phyloP scores from a whole-genome alignment of 2,329 filamentous ascomycete species.

The Verticillium klebahnii region DNA sequence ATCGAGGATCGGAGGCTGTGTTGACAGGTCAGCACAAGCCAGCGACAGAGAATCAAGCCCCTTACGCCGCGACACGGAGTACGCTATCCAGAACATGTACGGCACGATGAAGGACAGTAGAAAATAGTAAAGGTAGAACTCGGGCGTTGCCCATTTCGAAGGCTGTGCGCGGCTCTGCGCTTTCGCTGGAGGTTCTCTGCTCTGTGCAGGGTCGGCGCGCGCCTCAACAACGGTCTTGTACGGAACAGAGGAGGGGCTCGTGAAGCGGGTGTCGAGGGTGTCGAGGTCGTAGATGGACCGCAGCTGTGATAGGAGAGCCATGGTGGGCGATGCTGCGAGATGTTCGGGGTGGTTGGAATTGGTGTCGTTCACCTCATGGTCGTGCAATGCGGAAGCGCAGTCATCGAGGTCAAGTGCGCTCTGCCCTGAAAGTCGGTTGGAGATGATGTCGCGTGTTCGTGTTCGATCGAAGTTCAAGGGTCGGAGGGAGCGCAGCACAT shows the following conservation, averaged over 20 bases:
- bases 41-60: slow-evolving; percentile 12
- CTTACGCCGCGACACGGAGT: slow-evolving; percentile 78
- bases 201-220: slow-evolving; percentile 29
- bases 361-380: neutral
- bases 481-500: neutral
- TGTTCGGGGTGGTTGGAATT: neutral
- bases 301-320: slow-evolving; percentile 39
- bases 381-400: neutral
- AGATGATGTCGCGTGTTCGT: neutral
- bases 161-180: slow-evolving; percentile 43
- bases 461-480: neutral
- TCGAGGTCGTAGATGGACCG: slow-evolving; percentile 59
- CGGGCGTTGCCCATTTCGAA: slow-evolving; percentile 78
- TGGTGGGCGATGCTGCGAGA: slow-evolving; percentile 18
- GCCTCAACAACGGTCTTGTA: slow-evolving; percentile 54
- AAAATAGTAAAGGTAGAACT: slow-evolving; percentile 79
- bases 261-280: slow-evolving; percentile 60
- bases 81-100: slow-evolving; percentile 86
- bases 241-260: slow-evolving; percentile 63
- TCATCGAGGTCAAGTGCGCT: neutral
- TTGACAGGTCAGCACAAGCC: neutral
- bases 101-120: slow-evolving; percentile 65
- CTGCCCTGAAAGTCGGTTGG: neutral
- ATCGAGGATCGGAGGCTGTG: slow-evolving; percentile 75
- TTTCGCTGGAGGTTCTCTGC: slow-evolving; percentile 36